Base-by-base conservation (phyloP, 2,329 filamentous ascomycete genomes). In the Trichophyton mentagrophytes region DNA sequence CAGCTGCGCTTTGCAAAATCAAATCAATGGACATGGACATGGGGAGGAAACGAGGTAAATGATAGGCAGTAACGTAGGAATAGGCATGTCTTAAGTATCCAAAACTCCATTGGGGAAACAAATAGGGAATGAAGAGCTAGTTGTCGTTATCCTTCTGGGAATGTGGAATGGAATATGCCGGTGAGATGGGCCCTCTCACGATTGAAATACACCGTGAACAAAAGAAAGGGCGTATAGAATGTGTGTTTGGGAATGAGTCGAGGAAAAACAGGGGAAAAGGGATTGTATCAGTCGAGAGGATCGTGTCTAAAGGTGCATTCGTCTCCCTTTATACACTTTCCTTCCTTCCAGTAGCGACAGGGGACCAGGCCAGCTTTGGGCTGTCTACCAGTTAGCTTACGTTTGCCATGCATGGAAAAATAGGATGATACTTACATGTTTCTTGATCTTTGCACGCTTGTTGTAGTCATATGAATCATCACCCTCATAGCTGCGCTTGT, bases 321-420 rank as follows among this genome's bases (percentile, higher is more conserved):
- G 22, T 77, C 74, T 17, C 79, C 79, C 65, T 82, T 82, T 61
- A 76, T 71, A 67, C 80, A 82, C 65, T 76, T 78, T 11, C 80
- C 80, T 62, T 80, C 75, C 40, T 77, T 72, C 76, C 76, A 83
- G 68, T 79, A 83, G 61, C 76, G 75, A 69, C 81, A 83, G 8
- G 76, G 69, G 40, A 78, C 73, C 20, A 74, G 69, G 58, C 76
- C 76, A 61, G 73, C 73, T 63, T 77, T 77, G 58, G 73, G 74
- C 68, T 76, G 51, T 44, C 13, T 17, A 47, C 2, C 17, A 58
- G 25, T 17, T 33, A 53, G 30, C 7, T 9, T 6, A 30, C 1
- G 6, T 30, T 15, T 2, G 40, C n/a, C n/a, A 17, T 44, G 5
- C 7, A 44, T 44, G 15, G 40, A 6, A 17, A 15, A 44, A 44